These are phyloP conservation scores for Evansstolkia leycettana DNA, from an alignment of 495 filamentous ascomycete species.

Conservation along the genomic window DNA sequence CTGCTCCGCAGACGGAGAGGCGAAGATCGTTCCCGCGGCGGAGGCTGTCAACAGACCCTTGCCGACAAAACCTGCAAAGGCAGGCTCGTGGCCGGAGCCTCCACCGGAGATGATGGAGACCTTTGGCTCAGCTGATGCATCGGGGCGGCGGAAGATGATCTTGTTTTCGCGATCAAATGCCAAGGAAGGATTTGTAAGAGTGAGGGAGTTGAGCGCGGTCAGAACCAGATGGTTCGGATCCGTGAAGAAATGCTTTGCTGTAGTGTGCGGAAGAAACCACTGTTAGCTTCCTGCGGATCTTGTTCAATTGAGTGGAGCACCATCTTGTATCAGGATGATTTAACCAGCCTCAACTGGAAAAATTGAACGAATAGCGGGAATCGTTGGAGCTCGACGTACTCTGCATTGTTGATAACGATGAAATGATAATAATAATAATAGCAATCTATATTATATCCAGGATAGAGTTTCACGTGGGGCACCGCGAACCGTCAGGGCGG, in stretches of 20 bases:
- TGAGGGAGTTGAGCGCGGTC: conserved; percentile 62
- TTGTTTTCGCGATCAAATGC: conserved; percentile 74
- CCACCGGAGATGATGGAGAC: conserved; percentile 84
- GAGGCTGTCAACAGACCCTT: conserved; percentile 71
- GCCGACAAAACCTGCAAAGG: conserved; percentile 63
- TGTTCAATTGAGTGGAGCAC: too few relatives aligned
- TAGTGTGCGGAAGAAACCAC: not conserved
- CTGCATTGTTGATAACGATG: conserved; percentile 1
- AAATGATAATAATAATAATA: too few relatives aligned
- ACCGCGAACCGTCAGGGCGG: too few relatives aligned
- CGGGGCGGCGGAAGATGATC: conserved; percentile 68
- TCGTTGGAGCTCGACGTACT: not conserved
- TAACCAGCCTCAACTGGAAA: too few relatives aligned
- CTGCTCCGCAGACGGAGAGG: conserved; percentile 77
- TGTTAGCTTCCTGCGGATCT: too few relatives aligned
- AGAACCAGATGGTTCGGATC: conserved; percentile 72
- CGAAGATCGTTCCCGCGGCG: conserved; percentile 90
- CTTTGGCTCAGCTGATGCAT: conserved; percentile 32
- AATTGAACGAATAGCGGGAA: too few relatives aligned
- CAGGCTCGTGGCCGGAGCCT: conserved; percentile 87
- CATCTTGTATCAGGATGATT: too few relatives aligned
- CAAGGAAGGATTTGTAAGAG: conserved; percentile 75
- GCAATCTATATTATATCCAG: too few relatives aligned
- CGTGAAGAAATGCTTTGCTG: conserved; percentile 84
- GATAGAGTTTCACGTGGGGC: too few relatives aligned